Evolutionary conservation across 2,329 filamentous ascomycete genomes (phyloP).

Genomic region (Penicillium sp.): DNA sequence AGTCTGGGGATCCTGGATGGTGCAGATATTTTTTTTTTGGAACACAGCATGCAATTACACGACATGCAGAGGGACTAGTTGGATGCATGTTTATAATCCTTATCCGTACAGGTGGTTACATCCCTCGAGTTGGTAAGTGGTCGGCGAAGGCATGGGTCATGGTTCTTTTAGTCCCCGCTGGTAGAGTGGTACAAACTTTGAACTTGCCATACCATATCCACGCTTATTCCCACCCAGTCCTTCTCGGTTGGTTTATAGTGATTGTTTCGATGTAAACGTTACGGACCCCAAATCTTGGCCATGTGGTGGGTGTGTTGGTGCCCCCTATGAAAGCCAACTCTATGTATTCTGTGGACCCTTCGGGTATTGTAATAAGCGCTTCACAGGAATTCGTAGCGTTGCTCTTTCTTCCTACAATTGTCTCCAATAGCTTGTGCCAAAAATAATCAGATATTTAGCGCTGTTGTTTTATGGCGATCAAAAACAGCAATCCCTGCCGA

Average conservation of each 20-base stretch:
- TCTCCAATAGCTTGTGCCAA: not conserved
- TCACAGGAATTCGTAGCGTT: not conserved
- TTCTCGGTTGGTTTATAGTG: not conserved
- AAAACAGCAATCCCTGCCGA: not conserved
- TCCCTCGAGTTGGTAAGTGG: not conserved
- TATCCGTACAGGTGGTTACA: not conserved
- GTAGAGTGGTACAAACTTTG: not conserved
- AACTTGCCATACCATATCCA: not conserved
- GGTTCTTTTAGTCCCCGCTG: slow-evolving; percentile 11
- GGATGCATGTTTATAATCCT: not conserved
- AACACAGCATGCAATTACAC: not conserved
- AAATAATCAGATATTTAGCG: not conserved
- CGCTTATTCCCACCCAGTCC: not conserved
- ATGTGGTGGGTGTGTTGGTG: not conserved
- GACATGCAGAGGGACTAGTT: not conserved
- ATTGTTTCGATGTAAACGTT: not conserved
- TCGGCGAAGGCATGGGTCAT: slow-evolving; percentile 4
- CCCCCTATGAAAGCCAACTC: not conserved
- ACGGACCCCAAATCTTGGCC: not conserved
- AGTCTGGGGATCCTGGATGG: not conserved
- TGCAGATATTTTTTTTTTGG: not conserved
- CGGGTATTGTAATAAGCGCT: not conserved
- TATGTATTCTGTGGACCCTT: too few species aligned
- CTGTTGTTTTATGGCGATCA: not conserved
- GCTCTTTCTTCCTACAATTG: not conserved